phyloP scores from a whole-genome alignment of 2,329 filamentous ascomycete species.

The Sclerotinia spermophila region DNA sequence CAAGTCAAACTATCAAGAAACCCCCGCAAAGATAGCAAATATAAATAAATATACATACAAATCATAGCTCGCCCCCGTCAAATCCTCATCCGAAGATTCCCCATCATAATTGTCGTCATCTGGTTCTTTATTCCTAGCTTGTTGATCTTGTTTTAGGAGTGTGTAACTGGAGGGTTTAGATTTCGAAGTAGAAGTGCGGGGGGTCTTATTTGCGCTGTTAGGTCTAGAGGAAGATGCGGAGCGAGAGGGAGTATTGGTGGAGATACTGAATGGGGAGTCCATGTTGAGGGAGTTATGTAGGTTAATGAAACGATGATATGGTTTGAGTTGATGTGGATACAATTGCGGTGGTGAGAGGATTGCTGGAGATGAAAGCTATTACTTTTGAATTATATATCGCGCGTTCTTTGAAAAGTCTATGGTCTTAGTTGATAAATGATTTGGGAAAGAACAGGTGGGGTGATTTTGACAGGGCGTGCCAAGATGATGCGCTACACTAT shows the following conservation, averaged over 20 bases:
- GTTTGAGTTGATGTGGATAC: neutral
- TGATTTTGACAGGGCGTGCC: neutral
- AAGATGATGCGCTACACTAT: neutral
- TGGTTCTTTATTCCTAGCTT: slow-evolving; percentile 57
- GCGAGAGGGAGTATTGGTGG: neutral
- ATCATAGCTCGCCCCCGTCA: slow-evolving; percentile 22
- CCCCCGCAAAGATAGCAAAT: neutral
- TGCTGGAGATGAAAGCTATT: neutral
- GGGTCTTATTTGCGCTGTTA: neutral
- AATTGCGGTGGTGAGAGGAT: neutral
- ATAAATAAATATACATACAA: slow-evolving; percentile 21
- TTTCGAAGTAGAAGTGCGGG: neutral
- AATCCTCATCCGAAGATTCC: slow-evolving; percentile 21
- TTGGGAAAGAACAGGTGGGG: neutral
- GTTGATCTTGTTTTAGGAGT: slow-evolving; percentile 52
- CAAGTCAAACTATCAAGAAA: neutral
- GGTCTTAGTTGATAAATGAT: neutral
- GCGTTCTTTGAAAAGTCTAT: neutral
- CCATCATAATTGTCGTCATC: slow-evolving; percentile 40
- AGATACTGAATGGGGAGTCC: neutral
- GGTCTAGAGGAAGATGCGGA: slow-evolving; percentile 16
- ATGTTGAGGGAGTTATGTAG: neutral
- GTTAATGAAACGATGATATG: neutral
- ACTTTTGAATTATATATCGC: neutral
- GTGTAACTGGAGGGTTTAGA: slow-evolving; percentile 40